A percentile compares a stretch with the other conserved stretches of the same genome.
Conservation (phyloP, 768 basidiomycete species). For the Leccinum arenicola region DNA sequence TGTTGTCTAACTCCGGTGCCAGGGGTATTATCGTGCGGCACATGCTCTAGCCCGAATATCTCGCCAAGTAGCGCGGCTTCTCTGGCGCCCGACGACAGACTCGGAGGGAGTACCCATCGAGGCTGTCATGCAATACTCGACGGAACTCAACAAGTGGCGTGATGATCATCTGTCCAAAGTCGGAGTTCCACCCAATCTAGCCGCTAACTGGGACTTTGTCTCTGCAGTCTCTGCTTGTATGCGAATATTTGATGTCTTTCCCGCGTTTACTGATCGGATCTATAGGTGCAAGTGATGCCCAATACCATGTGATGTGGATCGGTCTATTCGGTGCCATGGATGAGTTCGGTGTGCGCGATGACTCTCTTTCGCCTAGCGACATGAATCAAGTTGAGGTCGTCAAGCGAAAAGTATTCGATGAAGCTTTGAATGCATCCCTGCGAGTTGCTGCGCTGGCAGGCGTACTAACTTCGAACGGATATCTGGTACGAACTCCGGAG, state of each 20-base stretch:
- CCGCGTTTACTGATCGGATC: not conserved
- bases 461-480: slow-evolving; percentile 84
- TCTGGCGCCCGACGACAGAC: slow-evolving; percentile 80
- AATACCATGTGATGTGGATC: slow-evolving; percentile 92
- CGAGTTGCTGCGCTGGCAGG: slow-evolving; percentile 87
- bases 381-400: slow-evolving; percentile 63
- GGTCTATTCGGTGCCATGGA: slow-evolving; percentile 78
- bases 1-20: slow-evolving; percentile 10
- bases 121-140: slow-evolving; percentile 53
- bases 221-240: slow-evolving; percentile 63
- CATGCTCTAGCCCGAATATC: slow-evolving; percentile 82
- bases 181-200: slow-evolving; percentile 84
- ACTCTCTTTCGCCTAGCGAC: slow-evolving; percentile 28
- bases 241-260: slow-evolving; percentile 16
- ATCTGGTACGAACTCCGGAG: slow-evolving; percentile 55
- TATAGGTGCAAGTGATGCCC: slow-evolving; percentile 78
- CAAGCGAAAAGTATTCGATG: slow-evolving; percentile 72
- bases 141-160: slow-evolving; percentile 66
- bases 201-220: slow-evolving; percentile 88
- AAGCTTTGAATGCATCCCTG: slow-evolving; percentile 80
- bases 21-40: slow-evolving; percentile 84
- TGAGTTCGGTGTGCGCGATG: slow-evolving; percentile 80
- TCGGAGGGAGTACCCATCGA: slow-evolving; percentile 74
- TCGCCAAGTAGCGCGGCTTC: slow-evolving; percentile 73
- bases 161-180: slow-evolving; percentile 72